These are phyloP conservation scores for Xylaria digitata DNA, from an alignment of 2,329 filamentous ascomycete genomes.

Conservation along the genomic window DNA sequence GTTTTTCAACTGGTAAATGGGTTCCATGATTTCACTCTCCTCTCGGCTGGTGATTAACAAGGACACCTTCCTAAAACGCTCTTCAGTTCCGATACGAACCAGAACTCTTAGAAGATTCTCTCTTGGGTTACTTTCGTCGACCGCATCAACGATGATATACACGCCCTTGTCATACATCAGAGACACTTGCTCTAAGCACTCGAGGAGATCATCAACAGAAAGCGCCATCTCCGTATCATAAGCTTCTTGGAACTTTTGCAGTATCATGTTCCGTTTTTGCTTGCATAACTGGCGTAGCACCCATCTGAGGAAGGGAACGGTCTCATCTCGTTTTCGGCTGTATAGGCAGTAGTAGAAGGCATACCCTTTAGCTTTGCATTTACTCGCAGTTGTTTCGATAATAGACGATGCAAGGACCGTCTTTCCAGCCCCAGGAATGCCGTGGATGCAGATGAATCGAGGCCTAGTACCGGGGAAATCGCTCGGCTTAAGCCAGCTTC, in stretches of 20 bases:
- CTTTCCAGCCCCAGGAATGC: constrained; percentile 47
- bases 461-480: too few relatives aligned
- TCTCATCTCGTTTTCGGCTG: constrained; percentile 46
- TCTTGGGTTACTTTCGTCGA: constrained; percentile 48
- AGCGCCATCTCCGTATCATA: constrained; percentile 20
- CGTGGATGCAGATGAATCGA: constrained; percentile 39
- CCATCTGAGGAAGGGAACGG: constrained; percentile 45
- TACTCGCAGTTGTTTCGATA: constrained; percentile 40
- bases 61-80: constrained; percentile 43
- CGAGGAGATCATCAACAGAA: constrained; percentile 38
- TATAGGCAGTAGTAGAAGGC: constrained; percentile 51
- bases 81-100: constrained; percentile 40
- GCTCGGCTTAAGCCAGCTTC: constrained; percentile 11
- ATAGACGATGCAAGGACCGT: constrained; percentile 48
- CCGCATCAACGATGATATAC: constrained; percentile 47
- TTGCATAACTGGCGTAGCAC: constrained; percentile 44
- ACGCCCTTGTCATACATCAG: constrained; percentile 36
- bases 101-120: constrained; percentile 42
- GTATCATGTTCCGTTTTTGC: constrained; percentile 37
- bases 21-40: constrained; percentile 45
- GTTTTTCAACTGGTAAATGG: constrained; percentile 17
- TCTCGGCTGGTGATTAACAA: constrained; percentile 49
- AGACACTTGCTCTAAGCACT: constrained; percentile 40
- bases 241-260: constrained; percentile 34
- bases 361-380: constrained; percentile 35